Conservation (phyloP, 192 early-diverging fungal genomes). For the Helicostylum pulchrum region DNA sequence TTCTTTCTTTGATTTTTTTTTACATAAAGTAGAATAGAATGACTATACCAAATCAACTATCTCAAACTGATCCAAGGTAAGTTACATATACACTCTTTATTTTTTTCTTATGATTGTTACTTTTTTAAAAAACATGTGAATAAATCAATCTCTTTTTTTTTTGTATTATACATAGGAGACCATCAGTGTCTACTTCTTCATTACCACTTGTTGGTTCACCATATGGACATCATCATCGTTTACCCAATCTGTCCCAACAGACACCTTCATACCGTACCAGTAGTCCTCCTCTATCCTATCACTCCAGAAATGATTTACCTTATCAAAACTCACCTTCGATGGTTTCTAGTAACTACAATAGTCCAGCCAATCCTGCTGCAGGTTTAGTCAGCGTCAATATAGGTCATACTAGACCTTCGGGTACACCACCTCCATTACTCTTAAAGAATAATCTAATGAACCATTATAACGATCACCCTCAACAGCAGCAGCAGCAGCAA, state of each 20-base stretch:
- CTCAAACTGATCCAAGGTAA: conserved; percentile 1
- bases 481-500: no score
- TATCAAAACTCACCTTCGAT: neutral
- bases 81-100: no score
- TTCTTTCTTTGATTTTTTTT: conserved; percentile 3
- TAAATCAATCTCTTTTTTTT: neutral
- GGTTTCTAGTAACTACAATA: neutral
- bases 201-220: conserved; percentile 11
- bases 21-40: neutral
- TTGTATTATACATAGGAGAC: neutral
- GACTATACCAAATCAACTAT: conserved; percentile 11
- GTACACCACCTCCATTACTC: neutral
- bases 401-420: neutral
- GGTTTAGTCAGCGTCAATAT: neutral
- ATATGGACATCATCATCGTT: conserved; percentile 11
- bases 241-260: neutral
- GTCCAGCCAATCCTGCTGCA: neutral
- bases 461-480: no score
- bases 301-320: neutral
- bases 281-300: neutral
- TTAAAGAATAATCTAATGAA: no score
- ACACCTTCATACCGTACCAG: neutral
- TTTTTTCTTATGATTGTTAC: no score
- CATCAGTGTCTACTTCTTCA: neutral
- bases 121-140: no score